Evolutionary conservation across 2,329 filamentous ascomycete species (phyloP), one percentile per base, ranked within the genome.

Genomic region (Orbilia oligospora): DNA sequence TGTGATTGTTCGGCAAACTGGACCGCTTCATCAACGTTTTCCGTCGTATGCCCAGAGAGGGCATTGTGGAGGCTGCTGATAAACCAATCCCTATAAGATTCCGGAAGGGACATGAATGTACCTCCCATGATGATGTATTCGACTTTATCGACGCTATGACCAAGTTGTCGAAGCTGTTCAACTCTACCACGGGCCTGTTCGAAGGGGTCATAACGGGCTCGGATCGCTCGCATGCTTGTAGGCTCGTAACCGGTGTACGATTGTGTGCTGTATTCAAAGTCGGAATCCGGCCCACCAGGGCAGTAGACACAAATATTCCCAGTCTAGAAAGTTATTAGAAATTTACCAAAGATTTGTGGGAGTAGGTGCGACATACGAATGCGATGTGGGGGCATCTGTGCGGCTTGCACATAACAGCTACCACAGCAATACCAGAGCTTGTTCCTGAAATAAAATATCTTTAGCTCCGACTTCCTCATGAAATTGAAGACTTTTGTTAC

Each of bases 61-160:
- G 96, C 96, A 83, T 99, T 99, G 86, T 99, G 96, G 64, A 99
- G 88, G 83, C 97, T 95, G 0, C 94, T 92, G 76, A 99, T 97
- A 83, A 99, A 99, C 71, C 93, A 90, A 79, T 99, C 93, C 30
- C 96, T 88, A 84, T 99, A 99, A 24, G 91, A 90, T 82, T 94
- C 91, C 8, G 95, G 89, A 27, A 99, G 86, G 1, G 95, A 98
- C 97, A 99, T 99, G 85, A 99, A 99, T 0, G 96, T 99, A 81
- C 96, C 96, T 77, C 96, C 96, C 96, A 99, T 99, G 84, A 99
- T 97, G 83, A 99, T 99, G 85, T 98, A 99, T 86, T 99, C 96
- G 24, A 99, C 96, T 85, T 99, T 99, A 86, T 99, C 96, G 58
- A 99, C 96, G 55, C 93, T 97, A 85, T 99, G 96, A 0, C 96